Evolutionary conservation across 805 yeast species (phyloP), one percentile per base, ranked within the genome.

Genomic region (Starmera dryadoides): DNA sequence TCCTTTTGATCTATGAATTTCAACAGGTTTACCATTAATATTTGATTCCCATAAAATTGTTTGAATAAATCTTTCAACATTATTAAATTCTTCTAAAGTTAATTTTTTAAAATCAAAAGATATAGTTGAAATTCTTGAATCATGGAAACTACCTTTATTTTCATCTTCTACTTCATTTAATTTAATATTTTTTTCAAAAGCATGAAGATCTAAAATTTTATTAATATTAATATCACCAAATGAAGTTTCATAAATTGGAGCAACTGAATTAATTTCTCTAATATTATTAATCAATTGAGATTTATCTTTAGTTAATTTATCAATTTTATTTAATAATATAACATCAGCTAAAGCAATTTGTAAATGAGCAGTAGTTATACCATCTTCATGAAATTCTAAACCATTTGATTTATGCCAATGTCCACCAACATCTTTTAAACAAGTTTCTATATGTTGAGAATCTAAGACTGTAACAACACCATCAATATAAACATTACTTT

Each of bases 281-380:
- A 86, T 58, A 29, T 72, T 63, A 0, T 42, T 38, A 16, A 56
- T 52, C 10, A 83, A 58, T 2, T 45, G 49, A 0, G 52, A 51
- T 10, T 64, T 52, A 8, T 53, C 46, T 0, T 46, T 48, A 8
- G 63, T 58, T 3, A 75, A 46, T 15, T 59, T 68, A 52, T 93
- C 98, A 32, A 75, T 59, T 58, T 93, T 93, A 62, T 93, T 93
- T 43, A 93, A 46, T 10, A 93, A 52, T 1, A 93, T 68, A 6
- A 77, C 77, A 58, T 93, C 98, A 0, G 97, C 96, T 55, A 88
- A 64, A 0, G 96, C 95, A 17, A 93, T 73, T 62, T 93, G 98
- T 25, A 86, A 66, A 55, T 84, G 88, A 0, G 98, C 97, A 2
- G 95, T 82, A 0, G 95, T 81, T 12, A 79, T 54, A 5, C 70